Base-by-base conservation (phyloP, 2,329 filamentous ascomycete species). In the Fusarium chlamydosporum region DNA sequence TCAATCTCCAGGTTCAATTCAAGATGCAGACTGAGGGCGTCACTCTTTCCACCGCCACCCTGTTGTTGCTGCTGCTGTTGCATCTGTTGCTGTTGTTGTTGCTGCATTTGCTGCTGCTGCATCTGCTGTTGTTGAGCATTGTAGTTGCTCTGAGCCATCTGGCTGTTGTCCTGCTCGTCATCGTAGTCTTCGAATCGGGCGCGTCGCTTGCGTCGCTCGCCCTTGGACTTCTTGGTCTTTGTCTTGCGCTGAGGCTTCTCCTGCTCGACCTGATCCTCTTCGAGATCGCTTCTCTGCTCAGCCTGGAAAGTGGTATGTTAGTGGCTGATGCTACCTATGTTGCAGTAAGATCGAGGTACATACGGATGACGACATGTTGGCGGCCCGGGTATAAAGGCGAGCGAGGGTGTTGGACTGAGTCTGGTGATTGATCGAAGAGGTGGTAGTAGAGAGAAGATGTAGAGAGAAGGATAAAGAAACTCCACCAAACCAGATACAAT, bases 1-100 rank as follows among this genome's bases (percentile, higher is more conserved):
- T 96, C 92, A 50, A 96, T 86, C 71, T 96, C 92, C 59, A 96
- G 83, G 79, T 96, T 96, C 58, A 94, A 84, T 75, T 96, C 92
- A 23, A 96, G 81, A 37, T 89, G 86, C 72, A 96, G 79, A 76
- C 90, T 90, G 76, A 94, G 81, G 27, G 73, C 60, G 31, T 75
- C 72, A 5, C 73, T 73, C n/a, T 67, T 71, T 29, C 68, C 69
- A 7, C 71, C 71, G 12, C 62, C 67, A 29, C 59, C 58, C 12
- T 51, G 16, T 26, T 67, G 55, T 26, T 71, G 66, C 13, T 66
- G 61, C 15, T 74, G 65, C 4, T 73, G 71, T 4, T 65, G 64
- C 13, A 61, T 59, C 45, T 67, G 63, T 40, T 66, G 64, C 5
- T 67, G 65, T 3, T 70, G 65, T 13, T 56, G 66, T 15, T 68